These are phyloP conservation scores for Hypoxylon subgilvum DNA, from an alignment of 495 filamentous ascomycete species.

Conservation along the genomic window DNA sequence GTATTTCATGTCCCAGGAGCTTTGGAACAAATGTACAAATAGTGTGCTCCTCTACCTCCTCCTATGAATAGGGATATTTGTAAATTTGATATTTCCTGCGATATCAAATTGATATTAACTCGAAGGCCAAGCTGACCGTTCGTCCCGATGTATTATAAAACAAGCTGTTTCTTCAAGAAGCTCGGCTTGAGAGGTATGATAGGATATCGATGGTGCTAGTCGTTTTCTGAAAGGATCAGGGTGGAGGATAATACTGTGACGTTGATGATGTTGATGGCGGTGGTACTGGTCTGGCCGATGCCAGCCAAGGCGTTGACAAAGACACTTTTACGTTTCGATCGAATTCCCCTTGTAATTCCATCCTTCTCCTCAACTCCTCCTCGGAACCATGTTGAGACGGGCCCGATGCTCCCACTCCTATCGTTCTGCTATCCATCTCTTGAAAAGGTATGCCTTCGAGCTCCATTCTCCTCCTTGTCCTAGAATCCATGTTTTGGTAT, in stretches of 20 bases:
- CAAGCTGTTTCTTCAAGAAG: neutral
- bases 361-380: slow-evolving; percentile 17
- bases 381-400: slow-evolving; percentile 3
- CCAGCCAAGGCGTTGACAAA: slow-evolving; percentile 24
- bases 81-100: neutral
- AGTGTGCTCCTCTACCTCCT: neutral
- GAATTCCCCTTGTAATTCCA: slow-evolving; percentile 32
- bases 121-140: no score
- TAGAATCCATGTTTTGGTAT: slow-evolving; percentile 10
- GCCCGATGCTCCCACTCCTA: neutral
- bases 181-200: neutral
- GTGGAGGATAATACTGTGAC: slow-evolving; percentile 24
- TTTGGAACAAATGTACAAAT: slow-evolving; percentile 1
- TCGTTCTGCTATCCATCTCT: slow-evolving; percentile 4
- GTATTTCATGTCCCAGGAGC: no score
- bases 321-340: slow-evolving; percentile 33
- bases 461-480: slow-evolving; percentile 11
- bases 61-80: neutral
- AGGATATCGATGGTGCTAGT: neutral
- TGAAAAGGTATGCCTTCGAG: neutral
- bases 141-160: no score
- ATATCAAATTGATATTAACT: no score
- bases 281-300: slow-evolving; percentile 11
- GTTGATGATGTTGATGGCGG: slow-evolving; percentile 9
- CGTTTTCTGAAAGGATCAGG: neutral